phyloP scores from a whole-genome alignment of 139 green algal species.

The Chlorella sp. region DNA sequence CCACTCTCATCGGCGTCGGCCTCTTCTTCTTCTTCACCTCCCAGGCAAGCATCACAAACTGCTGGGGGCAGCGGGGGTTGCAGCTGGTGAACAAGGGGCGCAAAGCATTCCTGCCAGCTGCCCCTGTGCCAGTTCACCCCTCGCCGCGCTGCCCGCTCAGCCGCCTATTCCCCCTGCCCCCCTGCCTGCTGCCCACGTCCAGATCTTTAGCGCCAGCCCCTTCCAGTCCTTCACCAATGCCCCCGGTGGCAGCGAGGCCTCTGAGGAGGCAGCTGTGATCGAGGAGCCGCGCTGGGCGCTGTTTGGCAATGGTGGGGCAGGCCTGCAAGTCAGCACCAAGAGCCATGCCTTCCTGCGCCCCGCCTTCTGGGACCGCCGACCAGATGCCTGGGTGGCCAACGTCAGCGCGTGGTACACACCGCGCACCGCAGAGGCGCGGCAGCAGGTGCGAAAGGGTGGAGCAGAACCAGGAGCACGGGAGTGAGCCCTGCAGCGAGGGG shows the following conservation, averaged over 20 bases:
- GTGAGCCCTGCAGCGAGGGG: not conserved
- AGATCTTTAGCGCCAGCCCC: not conserved
- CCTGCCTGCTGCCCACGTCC: not conserved
- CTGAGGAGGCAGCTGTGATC: no score
- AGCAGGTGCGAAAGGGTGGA: not conserved
- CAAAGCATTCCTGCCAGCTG: no score
- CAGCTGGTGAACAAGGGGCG: no score
- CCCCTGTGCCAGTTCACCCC: no score
- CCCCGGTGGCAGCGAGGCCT: no score
- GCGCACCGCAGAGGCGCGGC: not conserved
- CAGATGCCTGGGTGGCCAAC: not conserved
- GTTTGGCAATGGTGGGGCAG: no score
- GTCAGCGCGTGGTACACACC: not conserved
- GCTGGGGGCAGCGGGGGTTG: no score
- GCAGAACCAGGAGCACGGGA: not conserved
- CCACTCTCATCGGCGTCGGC: no score
- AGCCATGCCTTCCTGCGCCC: slow-evolving; percentile 18
- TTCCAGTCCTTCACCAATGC: not conserved
- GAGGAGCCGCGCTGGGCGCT: no score
- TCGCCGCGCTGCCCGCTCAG: no score
- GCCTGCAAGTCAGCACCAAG: no score
- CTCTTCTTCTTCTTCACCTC: not conserved
- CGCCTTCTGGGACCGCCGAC: not conserved
- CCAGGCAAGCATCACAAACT: not conserved
- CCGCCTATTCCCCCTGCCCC: no score